Percentiles rank a stretch among this genome's conserved stretches.
Evolutionary conservation across 1,284 basidiomycete species (phyloP).

Genomic region (Ganoderma lingzhi): DNA sequence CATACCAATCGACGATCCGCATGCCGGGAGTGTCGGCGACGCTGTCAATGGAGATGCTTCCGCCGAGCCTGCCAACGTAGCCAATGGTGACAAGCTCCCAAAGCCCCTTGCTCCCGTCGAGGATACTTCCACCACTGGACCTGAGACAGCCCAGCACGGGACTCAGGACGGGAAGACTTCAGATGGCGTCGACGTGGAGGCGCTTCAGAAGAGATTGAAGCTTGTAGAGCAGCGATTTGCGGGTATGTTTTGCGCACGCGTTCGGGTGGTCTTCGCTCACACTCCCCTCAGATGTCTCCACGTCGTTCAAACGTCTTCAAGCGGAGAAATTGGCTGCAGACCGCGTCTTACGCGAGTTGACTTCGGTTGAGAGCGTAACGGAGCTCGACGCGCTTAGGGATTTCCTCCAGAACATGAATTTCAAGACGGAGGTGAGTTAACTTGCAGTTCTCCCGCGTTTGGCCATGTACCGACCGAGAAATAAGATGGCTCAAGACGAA

Average conservation of each 20-base stretch:
- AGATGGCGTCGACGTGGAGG: constrained; percentile 54
- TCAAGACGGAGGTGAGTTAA: constrained; percentile 72
- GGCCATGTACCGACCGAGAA: background rate
- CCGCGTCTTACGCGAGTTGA: constrained; percentile 73
- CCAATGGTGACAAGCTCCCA: background rate
- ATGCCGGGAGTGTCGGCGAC: background rate
- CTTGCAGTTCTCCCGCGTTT: background rate
- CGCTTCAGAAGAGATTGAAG: constrained; percentile 68
- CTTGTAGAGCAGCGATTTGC: constrained; percentile 77
- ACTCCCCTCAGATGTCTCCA: constrained; percentile 66
- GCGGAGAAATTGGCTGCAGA: constrained; percentile 78
- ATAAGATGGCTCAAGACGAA: constrained; percentile 75
- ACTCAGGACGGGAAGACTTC: constrained; percentile 17
- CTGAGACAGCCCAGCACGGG: background rate
- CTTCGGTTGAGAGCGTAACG: constrained; percentile 72
- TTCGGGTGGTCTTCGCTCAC: constrained; percentile 6
- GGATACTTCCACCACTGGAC: background rate
- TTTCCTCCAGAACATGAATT: constrained; percentile 72
- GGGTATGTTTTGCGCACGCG: constrained; percentile 50
- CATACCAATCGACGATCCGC: background rate
- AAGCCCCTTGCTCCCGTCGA: background rate
- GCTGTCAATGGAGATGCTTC: background rate
- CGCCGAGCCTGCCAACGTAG: background rate
- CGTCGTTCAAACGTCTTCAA: constrained; percentile 78
- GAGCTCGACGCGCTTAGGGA: constrained; percentile 77